Evolutionary conservation across 306 rosid species (phyloP).

Genomic region (Carpinus viminea): DNA sequence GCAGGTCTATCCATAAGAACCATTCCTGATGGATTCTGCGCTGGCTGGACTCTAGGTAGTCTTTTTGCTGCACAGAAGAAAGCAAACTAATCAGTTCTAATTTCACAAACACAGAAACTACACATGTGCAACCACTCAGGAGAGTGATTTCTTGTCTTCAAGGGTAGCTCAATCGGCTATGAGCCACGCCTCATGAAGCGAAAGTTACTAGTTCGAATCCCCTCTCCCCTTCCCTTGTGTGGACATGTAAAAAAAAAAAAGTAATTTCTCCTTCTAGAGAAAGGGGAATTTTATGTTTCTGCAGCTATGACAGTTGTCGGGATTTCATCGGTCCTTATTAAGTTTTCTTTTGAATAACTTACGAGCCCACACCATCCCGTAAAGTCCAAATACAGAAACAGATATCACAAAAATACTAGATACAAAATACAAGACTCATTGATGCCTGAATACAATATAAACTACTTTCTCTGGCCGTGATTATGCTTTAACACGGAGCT

Average conservation of each 20-base stretch:
- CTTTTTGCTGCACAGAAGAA: slow-evolving; percentile 43
- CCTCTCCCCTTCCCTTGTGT: too few species aligned
- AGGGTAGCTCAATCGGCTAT: too few species aligned
- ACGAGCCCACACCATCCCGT: not conserved
- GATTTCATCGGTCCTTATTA: not conserved
- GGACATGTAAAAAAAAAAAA: too few species aligned
- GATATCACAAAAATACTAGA: not conserved
- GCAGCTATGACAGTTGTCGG: not conserved
- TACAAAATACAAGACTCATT: not conserved
- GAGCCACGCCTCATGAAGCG: too few species aligned
- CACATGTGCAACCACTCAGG: not conserved
- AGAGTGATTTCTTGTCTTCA: too few species aligned
- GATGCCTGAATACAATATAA: not conserved
- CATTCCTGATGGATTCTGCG: slow-evolving; percentile 55
- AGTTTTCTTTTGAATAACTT: not conserved
- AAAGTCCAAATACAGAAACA: not conserved
- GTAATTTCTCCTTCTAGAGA: not conserved
- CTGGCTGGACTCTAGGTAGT: slow-evolving; percentile 55
- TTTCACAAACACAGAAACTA: not conserved
- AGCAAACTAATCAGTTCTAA: not conserved
- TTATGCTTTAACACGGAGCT: not conserved
- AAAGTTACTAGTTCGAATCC: too few species aligned
- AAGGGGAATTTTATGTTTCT: not conserved
- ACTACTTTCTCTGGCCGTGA: not conserved
- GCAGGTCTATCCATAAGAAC: slow-evolving; percentile 57